Conservation (phyloP, 305 asterid genomes). For the Solanum chacoense region DNA sequence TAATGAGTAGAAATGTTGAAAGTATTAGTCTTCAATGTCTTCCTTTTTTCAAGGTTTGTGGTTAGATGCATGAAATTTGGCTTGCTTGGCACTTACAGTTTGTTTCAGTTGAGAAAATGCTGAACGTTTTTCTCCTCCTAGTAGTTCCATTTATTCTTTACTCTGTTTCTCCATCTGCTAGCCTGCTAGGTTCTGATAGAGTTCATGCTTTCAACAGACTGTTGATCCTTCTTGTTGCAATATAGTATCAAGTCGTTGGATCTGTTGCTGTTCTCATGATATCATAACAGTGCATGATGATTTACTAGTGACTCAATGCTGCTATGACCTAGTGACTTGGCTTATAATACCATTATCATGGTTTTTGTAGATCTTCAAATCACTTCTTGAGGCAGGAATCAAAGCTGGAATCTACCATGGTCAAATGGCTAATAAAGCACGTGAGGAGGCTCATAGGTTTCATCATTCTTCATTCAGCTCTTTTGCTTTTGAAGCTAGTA, state of each 20-base stretch:
- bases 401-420: slow-evolving; percentile 88
- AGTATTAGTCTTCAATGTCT: neutral
- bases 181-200: neutral
- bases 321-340: neutral
- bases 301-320: neutral
- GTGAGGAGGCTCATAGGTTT: slow-evolving; percentile 84
- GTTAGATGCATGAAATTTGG: neutral
- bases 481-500: slow-evolving; percentile 6
- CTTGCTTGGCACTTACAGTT: neutral
- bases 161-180: neutral
- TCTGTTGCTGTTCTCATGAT: neutral
- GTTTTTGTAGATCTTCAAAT: slow-evolving; percentile 42
- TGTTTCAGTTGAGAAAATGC: neutral
- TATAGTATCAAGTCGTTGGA: neutral
- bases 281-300: neutral
- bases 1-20: neutral
- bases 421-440: slow-evolving; percentile 74
- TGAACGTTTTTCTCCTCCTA: neutral
- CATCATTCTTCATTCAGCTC: neutral
- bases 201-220: neutral
- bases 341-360: slow-evolving; percentile 7
- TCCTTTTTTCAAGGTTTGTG: neutral
- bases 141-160: neutral
- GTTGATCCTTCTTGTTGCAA: neutral
- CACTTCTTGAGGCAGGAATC: slow-evolving; percentile 48